Evolutionary conservation across 2,329 filamentous ascomycete genomes (phyloP).

Genomic region (Penicillium thymicola): DNA sequence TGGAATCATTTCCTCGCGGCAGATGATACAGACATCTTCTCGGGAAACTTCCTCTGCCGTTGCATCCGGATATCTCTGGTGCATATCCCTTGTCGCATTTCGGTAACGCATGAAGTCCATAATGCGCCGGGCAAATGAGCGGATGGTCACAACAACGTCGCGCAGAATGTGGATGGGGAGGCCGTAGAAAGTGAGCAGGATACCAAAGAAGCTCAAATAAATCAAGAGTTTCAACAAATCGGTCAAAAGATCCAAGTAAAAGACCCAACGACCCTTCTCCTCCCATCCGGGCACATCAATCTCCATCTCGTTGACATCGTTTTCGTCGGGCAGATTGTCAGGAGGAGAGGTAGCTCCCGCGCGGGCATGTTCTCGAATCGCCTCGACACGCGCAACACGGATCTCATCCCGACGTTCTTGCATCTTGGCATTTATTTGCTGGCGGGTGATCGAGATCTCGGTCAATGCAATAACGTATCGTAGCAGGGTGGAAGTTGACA

Average conservation of each 20-base stretch:
- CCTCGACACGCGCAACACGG: slow-evolving; percentile 51
- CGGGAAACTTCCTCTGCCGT: slow-evolving; percentile 77
- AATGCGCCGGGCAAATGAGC: slow-evolving; percentile 88
- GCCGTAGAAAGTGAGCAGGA: slow-evolving; percentile 90
- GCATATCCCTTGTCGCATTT: slow-evolving; percentile 91
- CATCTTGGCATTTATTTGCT: slow-evolving; percentile 69
- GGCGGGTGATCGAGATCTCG: slow-evolving; percentile 71
- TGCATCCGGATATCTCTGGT: slow-evolving; percentile 82
- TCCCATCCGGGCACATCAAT: slow-evolving; percentile 96
- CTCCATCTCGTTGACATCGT: slow-evolving; percentile 87
- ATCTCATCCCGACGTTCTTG: slow-evolving; percentile 67
- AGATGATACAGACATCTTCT: slow-evolving; percentile 96
- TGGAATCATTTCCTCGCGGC: slow-evolving; percentile 88
- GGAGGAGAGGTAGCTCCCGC: slow-evolving; percentile 36
- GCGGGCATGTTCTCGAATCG: slow-evolving; percentile 38
- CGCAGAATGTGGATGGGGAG: slow-evolving; percentile 95
- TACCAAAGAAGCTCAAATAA: slow-evolving; percentile 88
- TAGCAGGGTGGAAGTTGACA: slow-evolving; percentile 72
- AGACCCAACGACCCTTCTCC: slow-evolving; percentile 86
- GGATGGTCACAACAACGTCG: slow-evolving; percentile 88
- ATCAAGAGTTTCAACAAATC: slow-evolving; percentile 89
- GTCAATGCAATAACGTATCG: slow-evolving; percentile 76
- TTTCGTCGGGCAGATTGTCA: slow-evolving; percentile 57
- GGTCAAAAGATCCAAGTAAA: slow-evolving; percentile 80
- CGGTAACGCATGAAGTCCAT: slow-evolving; percentile 84